Evolutionary conservation across 2,329 filamentous ascomycete genomes (phyloP).

Genomic region (Huntiella bhutanensis): DNA sequence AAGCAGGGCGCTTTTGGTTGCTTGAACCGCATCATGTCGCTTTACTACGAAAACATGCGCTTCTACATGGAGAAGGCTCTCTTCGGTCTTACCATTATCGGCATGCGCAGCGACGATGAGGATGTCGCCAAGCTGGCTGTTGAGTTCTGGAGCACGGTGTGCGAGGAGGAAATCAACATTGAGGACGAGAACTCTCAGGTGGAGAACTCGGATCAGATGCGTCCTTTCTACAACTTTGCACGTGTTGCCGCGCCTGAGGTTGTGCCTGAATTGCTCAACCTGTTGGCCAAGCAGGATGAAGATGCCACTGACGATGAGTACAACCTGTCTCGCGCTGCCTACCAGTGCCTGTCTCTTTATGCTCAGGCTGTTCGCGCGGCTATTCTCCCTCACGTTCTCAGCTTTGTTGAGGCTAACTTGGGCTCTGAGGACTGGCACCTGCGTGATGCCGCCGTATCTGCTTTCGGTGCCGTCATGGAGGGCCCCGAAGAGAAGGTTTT

Average conservation of each 20-base stretch:
- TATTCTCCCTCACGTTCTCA: slow-evolving; percentile 70
- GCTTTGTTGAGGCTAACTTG: slow-evolving; percentile 82
- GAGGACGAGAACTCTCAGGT: slow-evolving; percentile 70
- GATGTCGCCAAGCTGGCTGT: slow-evolving; percentile 96
- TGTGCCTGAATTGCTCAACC: slow-evolving; percentile 70
- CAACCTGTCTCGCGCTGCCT: slow-evolving; percentile 84
- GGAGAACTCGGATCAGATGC: slow-evolving; percentile 65
- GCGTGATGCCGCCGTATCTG: slow-evolving; percentile 87
- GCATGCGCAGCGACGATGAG: slow-evolving; percentile 96
- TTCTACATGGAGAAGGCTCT: slow-evolving; percentile 99
- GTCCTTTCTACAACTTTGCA: slow-evolving; percentile 90
- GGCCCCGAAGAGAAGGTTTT: slow-evolving; percentile 84
- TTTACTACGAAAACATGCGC: slow-evolving; percentile 99
- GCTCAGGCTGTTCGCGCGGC: slow-evolving; percentile 73
- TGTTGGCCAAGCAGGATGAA: slow-evolving; percentile 94
- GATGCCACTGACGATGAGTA: slow-evolving; percentile 95
- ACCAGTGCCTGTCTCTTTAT: slow-evolving; percentile 92
- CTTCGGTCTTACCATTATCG: slow-evolving; percentile 89
- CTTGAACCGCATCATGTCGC: slow-evolving; percentile 92
- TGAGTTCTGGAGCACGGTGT: slow-evolving; percentile 99
- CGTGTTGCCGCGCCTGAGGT: slow-evolving; percentile 86
- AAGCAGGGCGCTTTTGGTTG: slow-evolving; percentile 94
- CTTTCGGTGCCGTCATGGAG: slow-evolving; percentile 97
- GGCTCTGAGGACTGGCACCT: slow-evolving; percentile 85
- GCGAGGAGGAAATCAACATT: slow-evolving; percentile 93